These are phyloP conservation scores for Liriodendron chinense DNA, from an alignment of 164 flowering plant genomes.

Conservation along the genomic window DNA sequence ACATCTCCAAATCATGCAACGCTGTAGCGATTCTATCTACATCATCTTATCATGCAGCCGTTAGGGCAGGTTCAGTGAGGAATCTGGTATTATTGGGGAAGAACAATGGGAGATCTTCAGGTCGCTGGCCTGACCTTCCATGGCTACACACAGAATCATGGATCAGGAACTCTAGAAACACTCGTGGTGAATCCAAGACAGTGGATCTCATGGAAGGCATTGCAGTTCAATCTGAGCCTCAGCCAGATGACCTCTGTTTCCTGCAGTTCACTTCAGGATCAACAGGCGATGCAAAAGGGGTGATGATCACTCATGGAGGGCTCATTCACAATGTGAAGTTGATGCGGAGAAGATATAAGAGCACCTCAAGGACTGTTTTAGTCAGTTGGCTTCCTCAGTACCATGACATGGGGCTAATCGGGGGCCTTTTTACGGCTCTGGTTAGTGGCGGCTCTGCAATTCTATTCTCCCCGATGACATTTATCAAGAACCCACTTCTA, in stretches of 20 bases:
- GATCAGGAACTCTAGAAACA: conserved; percentile 41
- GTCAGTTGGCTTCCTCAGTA: conserved; percentile 93
- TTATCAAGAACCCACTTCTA: conserved; percentile 69
- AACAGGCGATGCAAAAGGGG: conserved; percentile 89
- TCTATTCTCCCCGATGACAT: conserved; percentile 73
- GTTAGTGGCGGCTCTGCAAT: conserved; percentile 75
- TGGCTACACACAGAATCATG: conserved; percentile 81
- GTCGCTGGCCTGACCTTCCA: conserved; percentile 72
- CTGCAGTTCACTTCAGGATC: conserved; percentile 87
- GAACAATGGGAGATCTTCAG: conserved; percentile 37
- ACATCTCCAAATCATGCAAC: conserved; percentile 59
- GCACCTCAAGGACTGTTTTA: conserved; percentile 66
- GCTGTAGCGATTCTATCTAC: conserved; percentile 77
- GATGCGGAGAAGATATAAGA: conserved; percentile 62
- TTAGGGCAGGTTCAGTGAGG: conserved; percentile 58
- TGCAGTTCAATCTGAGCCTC: conserved; percentile 27
- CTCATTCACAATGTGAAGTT: conserved; percentile 76
- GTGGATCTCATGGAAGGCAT: background rate
- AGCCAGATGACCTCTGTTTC: conserved; percentile 56
- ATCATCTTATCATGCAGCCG: conserved; percentile 53
- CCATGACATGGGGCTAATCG: conserved; percentile 87
- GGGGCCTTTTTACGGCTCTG: conserved; percentile 72
- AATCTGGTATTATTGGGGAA: conserved; percentile 34
- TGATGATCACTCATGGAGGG: conserved; percentile 83
- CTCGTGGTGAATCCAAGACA: conserved; percentile 8